A percentile compares a stretch with the other conserved stretches of the same genome.
These are phyloP conservation scores for Gentiana macrophylla DNA, from an alignment of 257 asterid genomes.

Conservation along the genomic window DNA sequence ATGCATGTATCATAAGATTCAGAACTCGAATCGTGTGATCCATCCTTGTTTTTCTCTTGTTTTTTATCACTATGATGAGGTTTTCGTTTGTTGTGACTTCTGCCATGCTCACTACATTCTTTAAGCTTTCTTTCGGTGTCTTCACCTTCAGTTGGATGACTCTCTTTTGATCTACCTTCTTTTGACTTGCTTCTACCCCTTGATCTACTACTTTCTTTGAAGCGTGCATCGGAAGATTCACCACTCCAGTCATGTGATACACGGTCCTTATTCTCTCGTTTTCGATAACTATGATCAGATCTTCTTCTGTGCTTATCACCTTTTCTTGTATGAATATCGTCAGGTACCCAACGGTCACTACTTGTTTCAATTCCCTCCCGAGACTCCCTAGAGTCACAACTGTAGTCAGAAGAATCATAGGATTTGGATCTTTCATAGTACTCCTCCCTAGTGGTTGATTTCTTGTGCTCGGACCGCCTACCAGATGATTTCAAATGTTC, in stretches of 20 bases:
- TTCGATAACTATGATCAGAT: slow-evolving; percentile 1
- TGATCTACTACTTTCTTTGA: neutral
- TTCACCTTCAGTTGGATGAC: neutral
- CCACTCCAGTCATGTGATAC: neutral
- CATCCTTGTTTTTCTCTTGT: neutral
- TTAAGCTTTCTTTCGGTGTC: neutral
- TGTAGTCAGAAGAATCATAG: neutral
- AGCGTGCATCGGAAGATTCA: neutral
- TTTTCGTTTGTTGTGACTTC: slow-evolving; percentile 6
- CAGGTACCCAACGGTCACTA: slow-evolving; percentile 60
- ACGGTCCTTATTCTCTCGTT: slow-evolving; percentile 1
- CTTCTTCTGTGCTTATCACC: slow-evolving; percentile 7
- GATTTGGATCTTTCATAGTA: slow-evolving; percentile 11
- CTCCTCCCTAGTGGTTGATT: neutral
- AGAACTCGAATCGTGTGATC: neutral
- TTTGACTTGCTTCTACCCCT: slow-evolving; percentile 3
- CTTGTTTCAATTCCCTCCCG: slow-evolving; percentile 17
- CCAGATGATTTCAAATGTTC: neutral
- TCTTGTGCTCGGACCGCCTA: slow-evolving; percentile 6
- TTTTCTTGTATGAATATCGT: slow-evolving; percentile 12
- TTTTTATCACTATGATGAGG: slow-evolving; percentile 1
- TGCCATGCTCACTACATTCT: neutral
- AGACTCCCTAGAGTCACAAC: slow-evolving; percentile 6
- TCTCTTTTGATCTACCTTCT: too few species aligned
- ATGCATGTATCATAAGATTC: neutral